Evolutionary conservation across 2,329 filamentous ascomycete genomes (phyloP).

Genomic region (Dactylellina leptospora): DNA sequence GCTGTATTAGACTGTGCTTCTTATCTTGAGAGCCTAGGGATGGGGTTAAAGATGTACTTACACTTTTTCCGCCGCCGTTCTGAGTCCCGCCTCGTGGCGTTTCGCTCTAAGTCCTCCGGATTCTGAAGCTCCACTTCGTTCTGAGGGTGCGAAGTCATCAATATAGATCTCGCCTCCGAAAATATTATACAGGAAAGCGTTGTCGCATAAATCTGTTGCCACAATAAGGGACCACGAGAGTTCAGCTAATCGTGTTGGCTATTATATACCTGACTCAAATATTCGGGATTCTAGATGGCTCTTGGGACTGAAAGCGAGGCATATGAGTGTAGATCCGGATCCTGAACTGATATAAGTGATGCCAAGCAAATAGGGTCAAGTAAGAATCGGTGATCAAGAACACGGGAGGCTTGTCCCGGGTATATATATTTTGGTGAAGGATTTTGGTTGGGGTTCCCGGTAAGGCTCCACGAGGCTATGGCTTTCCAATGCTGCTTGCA

Average conservation of each 20-base stretch:
- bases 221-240: too few species aligned
- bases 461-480: slow-evolving; percentile 10
- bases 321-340: not conserved
- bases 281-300: too few species aligned
- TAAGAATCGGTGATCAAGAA: too few species aligned
- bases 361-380: too few species aligned
- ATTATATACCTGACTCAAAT: too few species aligned
- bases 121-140: not conserved
- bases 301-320: too few species aligned
- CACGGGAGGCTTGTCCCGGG: not conserved
- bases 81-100: not conserved
- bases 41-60: not conserved
- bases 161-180: too few species aligned
- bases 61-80: slow-evolving; percentile 2
- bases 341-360: too few species aligned
- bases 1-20: not conserved
- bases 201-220: too few species aligned
- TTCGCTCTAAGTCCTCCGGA: not conserved
- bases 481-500: not conserved
- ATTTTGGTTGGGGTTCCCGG: not conserved
- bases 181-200: too few species aligned
- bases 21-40: not conserved
- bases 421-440: not conserved
- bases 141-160: slow-evolving; percentile 1
- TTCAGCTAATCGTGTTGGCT: too few species aligned